phyloP scores from a whole-genome alignment of 23 red algal species.

The Agarophyton chilense region DNA sequence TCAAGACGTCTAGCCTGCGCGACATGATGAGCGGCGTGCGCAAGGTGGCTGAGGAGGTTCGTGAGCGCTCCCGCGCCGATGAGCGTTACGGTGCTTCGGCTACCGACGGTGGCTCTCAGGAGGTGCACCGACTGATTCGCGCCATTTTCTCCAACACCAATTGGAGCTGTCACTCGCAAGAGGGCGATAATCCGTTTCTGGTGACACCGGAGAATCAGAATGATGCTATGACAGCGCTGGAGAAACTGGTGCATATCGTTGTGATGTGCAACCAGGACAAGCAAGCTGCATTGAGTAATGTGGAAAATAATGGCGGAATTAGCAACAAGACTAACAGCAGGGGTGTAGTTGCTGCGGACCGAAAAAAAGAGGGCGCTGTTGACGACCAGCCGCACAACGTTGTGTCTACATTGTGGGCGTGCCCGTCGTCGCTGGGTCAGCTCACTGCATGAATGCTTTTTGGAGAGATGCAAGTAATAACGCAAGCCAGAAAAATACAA shows the following conservation, averaged over 20 bases:
- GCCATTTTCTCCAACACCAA: slow-evolving; percentile 70
- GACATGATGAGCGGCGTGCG: slow-evolving; percentile 81
- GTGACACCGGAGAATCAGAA: slow-evolving; percentile 73
- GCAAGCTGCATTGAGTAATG: neutral
- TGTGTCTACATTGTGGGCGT: slow-evolving; percentile 16
- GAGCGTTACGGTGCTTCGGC: slow-evolving; percentile 17
- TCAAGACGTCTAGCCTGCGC: slow-evolving; percentile 61
- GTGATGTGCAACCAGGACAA: slow-evolving; percentile 3
- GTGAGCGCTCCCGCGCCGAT: slow-evolving; percentile 52
- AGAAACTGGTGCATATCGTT: slow-evolving; percentile 46
- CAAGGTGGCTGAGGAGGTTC: slow-evolving; percentile 76
- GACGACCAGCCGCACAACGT: slow-evolving; percentile 8
- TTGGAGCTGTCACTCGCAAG: slow-evolving; percentile 72
- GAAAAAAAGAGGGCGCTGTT: neutral
- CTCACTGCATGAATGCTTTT: slow-evolving; percentile 25
- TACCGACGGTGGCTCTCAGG: slow-evolving; percentile 21
- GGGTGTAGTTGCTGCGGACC: neutral
- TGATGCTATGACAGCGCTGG: slow-evolving; percentile 62
- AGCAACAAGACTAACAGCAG: neutral
- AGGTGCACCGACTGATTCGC: slow-evolving; percentile 70
- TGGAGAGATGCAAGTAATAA: neutral
- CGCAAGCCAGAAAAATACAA: neutral
- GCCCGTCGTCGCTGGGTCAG: slow-evolving; percentile 5
- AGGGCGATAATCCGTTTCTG: slow-evolving; percentile 66
- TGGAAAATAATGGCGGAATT: neutral